phyloP scores from a whole-genome alignment of 352 stramenopile species.

The Phytophthora agathidicida region DNA sequence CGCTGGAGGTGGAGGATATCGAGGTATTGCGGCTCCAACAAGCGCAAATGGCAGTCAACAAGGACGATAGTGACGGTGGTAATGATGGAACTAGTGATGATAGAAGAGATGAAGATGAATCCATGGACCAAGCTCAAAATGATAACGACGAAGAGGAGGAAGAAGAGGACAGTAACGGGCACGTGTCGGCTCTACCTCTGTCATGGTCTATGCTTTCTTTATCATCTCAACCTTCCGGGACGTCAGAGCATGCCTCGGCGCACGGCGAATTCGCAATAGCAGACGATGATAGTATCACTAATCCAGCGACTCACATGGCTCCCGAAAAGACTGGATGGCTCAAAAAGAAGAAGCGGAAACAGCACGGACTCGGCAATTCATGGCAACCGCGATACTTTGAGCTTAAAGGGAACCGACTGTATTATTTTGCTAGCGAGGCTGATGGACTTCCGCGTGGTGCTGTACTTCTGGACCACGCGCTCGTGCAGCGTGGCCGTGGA shows the following conservation, averaged over 20 bases:
- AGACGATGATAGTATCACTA: conserved; percentile 24
- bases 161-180: conserved; percentile 38
- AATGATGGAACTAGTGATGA: neutral
- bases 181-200: conserved; percentile 47
- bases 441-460: conserved; percentile 74
- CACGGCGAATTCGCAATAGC: conserved; percentile 29
- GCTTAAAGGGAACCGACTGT: conserved; percentile 79
- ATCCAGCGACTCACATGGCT: conserved; percentile 23
- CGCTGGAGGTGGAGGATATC: conserved; percentile 29
- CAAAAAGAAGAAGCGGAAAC: conserved; percentile 83
- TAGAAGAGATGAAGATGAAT: conserved; percentile 19
- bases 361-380: conserved; percentile 67
- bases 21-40: conserved; percentile 26
- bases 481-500: conserved; percentile 63
- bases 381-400: conserved; percentile 86
- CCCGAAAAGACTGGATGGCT: conserved; percentile 80
- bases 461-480: conserved; percentile 74
- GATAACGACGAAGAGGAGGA: conserved; percentile 30
- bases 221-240: conserved; percentile 44
- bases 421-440: conserved; percentile 78
- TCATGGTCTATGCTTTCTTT: conserved; percentile 74
- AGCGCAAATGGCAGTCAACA: conserved; percentile 18
- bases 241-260: conserved; percentile 31
- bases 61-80: neutral
- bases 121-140: conserved; percentile 8